Percentiles rank a stretch among this genome's conserved stretches.
These are phyloP conservation scores for Aspergillus japonicus DNA, from an alignment of 2,329 filamentous ascomycete species.

Conservation along the genomic window DNA sequence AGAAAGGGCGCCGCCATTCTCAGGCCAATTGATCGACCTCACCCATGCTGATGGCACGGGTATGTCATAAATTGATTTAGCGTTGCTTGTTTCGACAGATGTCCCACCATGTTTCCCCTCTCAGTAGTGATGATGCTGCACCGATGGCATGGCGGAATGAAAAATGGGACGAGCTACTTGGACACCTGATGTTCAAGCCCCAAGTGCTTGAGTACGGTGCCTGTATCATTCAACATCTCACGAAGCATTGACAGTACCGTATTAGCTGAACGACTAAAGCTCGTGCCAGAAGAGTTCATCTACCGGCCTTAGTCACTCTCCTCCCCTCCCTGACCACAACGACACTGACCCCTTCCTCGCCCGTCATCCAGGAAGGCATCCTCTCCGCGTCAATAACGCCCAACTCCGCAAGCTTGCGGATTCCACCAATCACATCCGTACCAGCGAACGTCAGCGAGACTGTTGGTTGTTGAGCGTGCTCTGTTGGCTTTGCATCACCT, in stretches of 20 bases:
- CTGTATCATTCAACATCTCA: background rate
- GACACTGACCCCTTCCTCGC: constrained; percentile 75
- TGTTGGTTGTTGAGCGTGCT: constrained; percentile 19
- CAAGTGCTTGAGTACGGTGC: background rate
- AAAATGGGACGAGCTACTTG: background rate
- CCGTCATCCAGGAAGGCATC: constrained; percentile 91
- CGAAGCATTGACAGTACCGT: background rate
- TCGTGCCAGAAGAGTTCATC: constrained; percentile 10
- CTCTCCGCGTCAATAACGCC: constrained; percentile 69
- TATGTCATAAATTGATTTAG: background rate
- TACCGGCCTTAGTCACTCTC: constrained; percentile 22
- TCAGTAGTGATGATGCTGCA: background rate
- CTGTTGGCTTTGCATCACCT: constrained; percentile 6
- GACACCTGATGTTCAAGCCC: background rate
- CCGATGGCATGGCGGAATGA: background rate
- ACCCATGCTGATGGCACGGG: background rate
- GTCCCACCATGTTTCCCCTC: background rate
- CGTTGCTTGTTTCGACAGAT: background rate
- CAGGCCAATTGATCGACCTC: background rate
- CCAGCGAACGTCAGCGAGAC: constrained; percentile 67
- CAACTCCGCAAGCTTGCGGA: constrained; percentile 73
- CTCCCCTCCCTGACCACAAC: constrained; percentile 65
- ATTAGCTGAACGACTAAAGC: background rate
- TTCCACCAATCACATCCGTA: constrained; percentile 74
- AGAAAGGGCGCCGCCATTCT: no score